A percentile compares a stretch with the other conserved stretches of the same genome.
Evolutionary conservation across 2,329 filamentous ascomycete genomes (phyloP).

Genomic region (Hymenoscyphus albidus): DNA sequence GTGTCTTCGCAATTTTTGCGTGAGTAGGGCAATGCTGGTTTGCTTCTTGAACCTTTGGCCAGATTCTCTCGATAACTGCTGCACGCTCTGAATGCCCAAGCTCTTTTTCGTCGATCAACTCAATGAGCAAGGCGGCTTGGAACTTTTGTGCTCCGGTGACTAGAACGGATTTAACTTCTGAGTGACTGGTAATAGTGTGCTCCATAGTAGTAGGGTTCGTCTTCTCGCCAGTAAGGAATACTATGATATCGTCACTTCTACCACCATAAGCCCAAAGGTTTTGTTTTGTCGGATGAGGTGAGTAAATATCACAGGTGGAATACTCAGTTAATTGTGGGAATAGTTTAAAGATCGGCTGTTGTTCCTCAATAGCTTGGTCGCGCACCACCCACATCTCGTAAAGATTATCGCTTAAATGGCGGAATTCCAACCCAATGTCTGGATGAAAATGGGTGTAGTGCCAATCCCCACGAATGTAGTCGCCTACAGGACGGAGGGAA

Average conservation of each 20-base stretch:
- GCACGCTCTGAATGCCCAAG: slow-evolving; percentile 20
- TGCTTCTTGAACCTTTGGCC: slow-evolving; percentile 34
- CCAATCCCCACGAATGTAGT: slow-evolving; percentile 12
- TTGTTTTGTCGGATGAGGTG: slow-evolving; percentile 36
- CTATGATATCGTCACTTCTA: slow-evolving; percentile 42
- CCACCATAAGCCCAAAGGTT: slow-evolving; percentile 38
- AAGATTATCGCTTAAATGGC: slow-evolving; percentile 6
- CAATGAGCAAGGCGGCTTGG: neutral
- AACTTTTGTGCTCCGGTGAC: slow-evolving; percentile 20
- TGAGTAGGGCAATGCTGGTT: slow-evolving; percentile 33
- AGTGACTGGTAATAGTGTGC: slow-evolving; percentile 35
- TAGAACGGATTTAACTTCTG: slow-evolving; percentile 33
- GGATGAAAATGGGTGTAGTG: slow-evolving; percentile 14
- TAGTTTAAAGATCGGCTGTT: slow-evolving; percentile 35
- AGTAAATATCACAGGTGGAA: slow-evolving; percentile 38
- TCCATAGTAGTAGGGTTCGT: slow-evolving; percentile 41
- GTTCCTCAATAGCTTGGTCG: slow-evolving; percentile 17
- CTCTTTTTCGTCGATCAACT: slow-evolving; percentile 14
- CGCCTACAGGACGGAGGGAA: neutral
- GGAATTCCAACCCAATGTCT: slow-evolving; percentile 10
- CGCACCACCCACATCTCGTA: slow-evolving; percentile 31
- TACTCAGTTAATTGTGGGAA: slow-evolving; percentile 37
- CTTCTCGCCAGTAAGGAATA: slow-evolving; percentile 41
- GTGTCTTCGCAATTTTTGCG: slow-evolving; percentile 29
- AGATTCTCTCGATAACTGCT: slow-evolving; percentile 22